These are phyloP conservation scores for Paramecium tetraurelia DNA, from an alignment of 73 alveolate species.

Conservation along the genomic window DNA sequence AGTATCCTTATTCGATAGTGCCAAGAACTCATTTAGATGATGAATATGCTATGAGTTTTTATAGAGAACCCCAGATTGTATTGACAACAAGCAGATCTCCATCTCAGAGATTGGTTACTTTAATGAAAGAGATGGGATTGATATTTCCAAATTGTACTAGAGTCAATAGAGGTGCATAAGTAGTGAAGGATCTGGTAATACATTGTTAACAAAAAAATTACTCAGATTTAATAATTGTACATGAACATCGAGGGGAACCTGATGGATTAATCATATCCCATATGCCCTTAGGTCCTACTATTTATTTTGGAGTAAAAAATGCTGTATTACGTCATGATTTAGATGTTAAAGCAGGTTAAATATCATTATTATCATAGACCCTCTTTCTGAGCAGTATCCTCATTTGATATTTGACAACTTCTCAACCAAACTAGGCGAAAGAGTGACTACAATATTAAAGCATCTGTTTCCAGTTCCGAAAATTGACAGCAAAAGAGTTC, in stretches of 20 bases:
- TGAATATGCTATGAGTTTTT: constrained; percentile 92
- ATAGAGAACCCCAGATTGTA: constrained; percentile 90
- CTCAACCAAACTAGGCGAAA: constrained; percentile 90
- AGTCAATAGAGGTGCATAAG: constrained; percentile 96
- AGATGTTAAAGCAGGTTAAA: constrained; percentile 25
- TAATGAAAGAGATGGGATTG: constrained; percentile 93
- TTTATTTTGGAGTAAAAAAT: constrained; percentile 96
- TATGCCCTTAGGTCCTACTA: constrained; percentile 99
- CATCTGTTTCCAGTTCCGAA: constrained; percentile 99
- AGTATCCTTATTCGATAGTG: background rate
- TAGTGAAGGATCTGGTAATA: constrained; percentile 90
- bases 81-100: constrained; percentile 97
- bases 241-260: constrained; percentile 99
- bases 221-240: constrained; percentile 94
- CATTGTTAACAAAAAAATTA: constrained; percentile 80
- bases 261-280: constrained; percentile 99
- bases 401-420: constrained; percentile 96
- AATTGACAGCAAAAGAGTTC: constrained; percentile 92
- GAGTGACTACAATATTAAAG: constrained; percentile 94
- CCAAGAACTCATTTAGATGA: constrained; percentile 95
- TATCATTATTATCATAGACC: constrained; percentile 82
- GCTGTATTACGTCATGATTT: constrained; percentile 99
- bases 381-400: constrained; percentile 95
- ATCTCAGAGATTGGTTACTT: constrained; percentile 89
- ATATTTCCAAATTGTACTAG: constrained; percentile 94